Conservation (phyloP, 805 yeast species). For the Candida michaelii region DNA sequence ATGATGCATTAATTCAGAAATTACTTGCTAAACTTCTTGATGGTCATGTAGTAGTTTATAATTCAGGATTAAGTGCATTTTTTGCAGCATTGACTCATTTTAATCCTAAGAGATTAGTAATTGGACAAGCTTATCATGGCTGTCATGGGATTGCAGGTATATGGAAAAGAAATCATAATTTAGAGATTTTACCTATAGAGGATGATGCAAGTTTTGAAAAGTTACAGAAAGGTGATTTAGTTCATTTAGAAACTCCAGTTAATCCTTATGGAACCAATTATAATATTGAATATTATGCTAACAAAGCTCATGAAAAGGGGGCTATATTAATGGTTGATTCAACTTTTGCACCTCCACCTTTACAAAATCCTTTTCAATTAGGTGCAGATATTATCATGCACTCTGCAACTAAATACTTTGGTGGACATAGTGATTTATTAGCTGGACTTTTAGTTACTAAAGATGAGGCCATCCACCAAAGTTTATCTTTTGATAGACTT, state of each 20-base stretch:
- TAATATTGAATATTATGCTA: conserved; percentile 63
- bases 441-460: conserved; percentile 81
- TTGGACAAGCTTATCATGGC: conserved; percentile 86
- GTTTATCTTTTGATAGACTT: conserved; percentile 61
- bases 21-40: conserved; percentile 59
- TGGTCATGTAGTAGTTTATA: conserved; percentile 67
- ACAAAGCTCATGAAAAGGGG: conserved; percentile 73
- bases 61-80: conserved; percentile 81
- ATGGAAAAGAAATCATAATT: conserved; percentile 58
- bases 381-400: conserved; percentile 92
- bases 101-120: conserved; percentile 72
- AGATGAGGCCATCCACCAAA: conserved; percentile 43
- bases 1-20: conserved; percentile 64
- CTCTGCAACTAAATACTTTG: conserved; percentile 90
- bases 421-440: conserved; percentile 91
- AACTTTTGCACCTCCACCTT: conserved; percentile 93
- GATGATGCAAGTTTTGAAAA: conserved; percentile 40
- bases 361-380: conserved; percentile 74
- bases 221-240: conserved; percentile 63
- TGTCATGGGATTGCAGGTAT: conserved; percentile 68
- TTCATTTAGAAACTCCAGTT: conserved; percentile 85
- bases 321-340: conserved; percentile 76
- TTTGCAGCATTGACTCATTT: conserved; percentile 67
- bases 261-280: conserved; percentile 75
- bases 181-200: conserved; percentile 42